phyloP scores from a whole-genome alignment of 2,329 filamentous ascomycete genomes.

The Calonectria fujianensis region DNA sequence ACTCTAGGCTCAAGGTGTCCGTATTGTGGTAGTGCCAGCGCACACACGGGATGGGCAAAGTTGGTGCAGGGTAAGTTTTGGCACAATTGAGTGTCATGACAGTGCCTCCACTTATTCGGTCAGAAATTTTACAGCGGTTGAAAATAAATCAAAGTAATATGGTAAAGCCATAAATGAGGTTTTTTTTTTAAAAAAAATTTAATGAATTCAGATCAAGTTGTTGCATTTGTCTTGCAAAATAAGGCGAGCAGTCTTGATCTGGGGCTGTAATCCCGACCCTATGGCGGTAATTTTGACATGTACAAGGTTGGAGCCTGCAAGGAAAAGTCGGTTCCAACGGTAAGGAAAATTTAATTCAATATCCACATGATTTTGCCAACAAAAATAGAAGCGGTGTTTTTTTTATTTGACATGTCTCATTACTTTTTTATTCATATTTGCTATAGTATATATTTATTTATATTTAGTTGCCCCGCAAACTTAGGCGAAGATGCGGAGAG shows the following conservation, averaged over 20 bases:
- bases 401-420: conserved; percentile 7
- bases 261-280: not conserved
- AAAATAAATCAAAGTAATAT: not conserved
- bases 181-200: not conserved
- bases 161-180: too few relatives aligned
- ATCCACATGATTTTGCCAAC: not conserved
- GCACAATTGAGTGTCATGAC: not conserved
- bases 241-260: not conserved
- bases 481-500: conserved; percentile 71
- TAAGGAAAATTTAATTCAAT: not conserved
- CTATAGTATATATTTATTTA: not conserved
- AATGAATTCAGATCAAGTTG: not conserved
- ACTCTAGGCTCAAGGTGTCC: conserved; percentile 1
- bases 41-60: not conserved
- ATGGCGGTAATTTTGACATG: not conserved
- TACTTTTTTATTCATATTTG: not conserved
- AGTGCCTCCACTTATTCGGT: not conserved
- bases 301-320: not conserved
- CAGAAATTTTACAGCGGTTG: not conserved
- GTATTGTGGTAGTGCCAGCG: not conserved
- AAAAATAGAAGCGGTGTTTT: not conserved
- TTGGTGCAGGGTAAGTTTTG: not conserved
- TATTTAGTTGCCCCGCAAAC: not conserved
- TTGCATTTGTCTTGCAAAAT: not conserved
- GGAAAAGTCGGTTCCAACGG: too few relatives aligned